Evolutionary conservation across 2,329 filamentous ascomycete genomes (phyloP).

Genomic region (Leptodontidium sp.): DNA sequence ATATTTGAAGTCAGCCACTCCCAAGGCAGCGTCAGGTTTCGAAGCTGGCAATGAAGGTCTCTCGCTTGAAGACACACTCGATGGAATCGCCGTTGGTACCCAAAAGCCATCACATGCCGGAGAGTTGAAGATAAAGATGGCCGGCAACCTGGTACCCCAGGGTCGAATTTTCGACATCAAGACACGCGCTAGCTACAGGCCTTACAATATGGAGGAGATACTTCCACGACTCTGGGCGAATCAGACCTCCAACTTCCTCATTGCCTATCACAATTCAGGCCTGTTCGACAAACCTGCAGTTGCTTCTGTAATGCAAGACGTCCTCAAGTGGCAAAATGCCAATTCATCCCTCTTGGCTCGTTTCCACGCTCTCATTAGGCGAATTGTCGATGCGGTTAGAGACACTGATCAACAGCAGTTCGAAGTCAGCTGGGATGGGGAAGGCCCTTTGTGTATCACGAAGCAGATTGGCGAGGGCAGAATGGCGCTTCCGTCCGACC

Average conservation of each 20-base stretch:
- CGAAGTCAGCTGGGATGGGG: conserved; percentile 37
- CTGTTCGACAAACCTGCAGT: conserved; percentile 49
- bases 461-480: conserved; percentile 37
- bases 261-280: conserved; percentile 57
- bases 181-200: conserved; percentile 50
- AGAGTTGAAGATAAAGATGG: conserved; percentile 42
- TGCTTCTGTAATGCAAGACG: conserved; percentile 26
- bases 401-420: conserved; percentile 32
- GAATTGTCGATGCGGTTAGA: conserved; percentile 36
- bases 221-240: conserved; percentile 57
- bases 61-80: conserved; percentile 35
- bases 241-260: conserved; percentile 59
- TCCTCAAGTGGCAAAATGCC: conserved; percentile 34
- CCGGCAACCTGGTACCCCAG: conserved; percentile 50
- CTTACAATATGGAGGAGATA: conserved; percentile 46
- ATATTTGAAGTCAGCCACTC: conserved; percentile 50
- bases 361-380: conserved; percentile 38
- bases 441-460: conserved; percentile 36
- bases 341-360: conserved; percentile 31
- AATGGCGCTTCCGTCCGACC: conserved; percentile 37
- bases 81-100: conserved; percentile 13
- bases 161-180: conserved; percentile 48
- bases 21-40: background rate
- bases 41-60: too few relatives aligned
- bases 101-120: conserved; percentile 47